Percentiles rank a stretch among this genome's conserved stretches.
Evolutionary conservation across 2,329 filamentous ascomycete species (phyloP).

Genomic region (Hirsutella thompsonii): DNA sequence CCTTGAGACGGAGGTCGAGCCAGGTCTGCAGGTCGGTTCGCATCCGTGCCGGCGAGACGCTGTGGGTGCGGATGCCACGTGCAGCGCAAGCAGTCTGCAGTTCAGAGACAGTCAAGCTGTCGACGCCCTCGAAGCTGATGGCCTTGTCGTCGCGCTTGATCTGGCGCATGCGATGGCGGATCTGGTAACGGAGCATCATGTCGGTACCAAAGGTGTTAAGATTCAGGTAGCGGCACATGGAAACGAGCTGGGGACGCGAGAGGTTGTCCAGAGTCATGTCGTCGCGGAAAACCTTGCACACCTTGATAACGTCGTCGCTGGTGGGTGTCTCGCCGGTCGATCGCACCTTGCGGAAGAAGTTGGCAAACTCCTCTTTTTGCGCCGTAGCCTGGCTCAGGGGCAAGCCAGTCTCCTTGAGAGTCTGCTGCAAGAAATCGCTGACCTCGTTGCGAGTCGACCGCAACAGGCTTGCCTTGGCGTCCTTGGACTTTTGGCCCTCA

Average conservation of each 20-base stretch:
- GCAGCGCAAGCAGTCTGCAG: slow-evolving; percentile 85
- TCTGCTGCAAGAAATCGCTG: slow-evolving; percentile 77
- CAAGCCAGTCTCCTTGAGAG: slow-evolving; percentile 83
- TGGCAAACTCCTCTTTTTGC: slow-evolving; percentile 84
- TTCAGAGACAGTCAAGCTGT: slow-evolving; percentile 84
- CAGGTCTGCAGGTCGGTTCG: slow-evolving; percentile 85
- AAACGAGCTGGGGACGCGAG: slow-evolving; percentile 87
- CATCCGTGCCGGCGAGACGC: slow-evolving; percentile 76
- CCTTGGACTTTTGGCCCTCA: slow-evolving; percentile 81
- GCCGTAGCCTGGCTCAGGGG: slow-evolving; percentile 74
- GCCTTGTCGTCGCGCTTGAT: slow-evolving; percentile 97
- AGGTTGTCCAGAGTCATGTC: slow-evolving; percentile 95
- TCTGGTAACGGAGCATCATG: slow-evolving; percentile 92
- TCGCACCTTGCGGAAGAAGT: slow-evolving; percentile 94
- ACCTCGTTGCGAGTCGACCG: slow-evolving; percentile 87
- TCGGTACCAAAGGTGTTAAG: slow-evolving; percentile 95
- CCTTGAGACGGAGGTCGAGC: slow-evolving; percentile 84
- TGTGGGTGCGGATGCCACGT: slow-evolving; percentile 84
- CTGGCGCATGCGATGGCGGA: slow-evolving; percentile 95
- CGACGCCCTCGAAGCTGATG: slow-evolving; percentile 87
- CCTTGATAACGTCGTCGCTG: slow-evolving; percentile 86
- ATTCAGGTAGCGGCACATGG: slow-evolving; percentile 98
- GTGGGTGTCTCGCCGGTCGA: slow-evolving; percentile 85
- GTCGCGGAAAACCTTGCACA: slow-evolving; percentile 98
- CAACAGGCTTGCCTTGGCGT: slow-evolving; percentile 71